Evolutionary conservation across 2,329 filamentous ascomycete genomes (phyloP).

Genomic region (Neocucurbitaria cava): DNA sequence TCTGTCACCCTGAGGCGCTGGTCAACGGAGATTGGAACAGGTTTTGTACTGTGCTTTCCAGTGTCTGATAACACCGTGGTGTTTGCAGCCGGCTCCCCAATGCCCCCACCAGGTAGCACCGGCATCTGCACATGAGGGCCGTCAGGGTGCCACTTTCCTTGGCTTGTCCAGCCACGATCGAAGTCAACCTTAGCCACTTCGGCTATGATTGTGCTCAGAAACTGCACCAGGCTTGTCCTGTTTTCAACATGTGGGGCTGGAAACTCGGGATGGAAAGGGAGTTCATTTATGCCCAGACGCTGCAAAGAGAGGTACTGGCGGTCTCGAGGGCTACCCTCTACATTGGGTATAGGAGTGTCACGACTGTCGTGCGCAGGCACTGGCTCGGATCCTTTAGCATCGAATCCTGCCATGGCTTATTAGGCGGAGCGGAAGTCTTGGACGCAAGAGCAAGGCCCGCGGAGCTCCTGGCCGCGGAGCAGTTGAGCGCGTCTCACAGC

Average conservation of each 20-base stretch:
- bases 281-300: slow-evolving; percentile 17
- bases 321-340: neutral
- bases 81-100: neutral
- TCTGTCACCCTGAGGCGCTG: slow-evolving; percentile 24
- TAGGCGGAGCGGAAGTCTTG: slow-evolving; percentile 27
- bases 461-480: neutral
- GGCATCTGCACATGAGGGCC: slow-evolving; percentile 19
- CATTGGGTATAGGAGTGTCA: neutral
- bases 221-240: slow-evolving; percentile 16
- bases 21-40: slow-evolving; percentile 20
- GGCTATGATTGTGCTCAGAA: slow-evolving; percentile 23
- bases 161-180: slow-evolving; percentile 17
- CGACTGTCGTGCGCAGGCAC: neutral
- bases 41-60: neutral
- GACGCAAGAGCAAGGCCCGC: slow-evolving; percentile 1
- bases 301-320: slow-evolving; percentile 14
- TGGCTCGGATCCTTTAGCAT: slow-evolving; percentile 7
- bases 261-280: slow-evolving; percentile 29
- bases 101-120: neutral
- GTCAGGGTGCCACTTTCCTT: slow-evolving; percentile 20
- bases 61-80: neutral
- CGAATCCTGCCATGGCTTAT: neutral
- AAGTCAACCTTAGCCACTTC: slow-evolving; percentile 26
- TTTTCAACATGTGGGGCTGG: neutral
- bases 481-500: slow-evolving; percentile 10